Conservation (phyloP, 352 stramenopile species). For the Phytophthora ohioensis region DNA sequence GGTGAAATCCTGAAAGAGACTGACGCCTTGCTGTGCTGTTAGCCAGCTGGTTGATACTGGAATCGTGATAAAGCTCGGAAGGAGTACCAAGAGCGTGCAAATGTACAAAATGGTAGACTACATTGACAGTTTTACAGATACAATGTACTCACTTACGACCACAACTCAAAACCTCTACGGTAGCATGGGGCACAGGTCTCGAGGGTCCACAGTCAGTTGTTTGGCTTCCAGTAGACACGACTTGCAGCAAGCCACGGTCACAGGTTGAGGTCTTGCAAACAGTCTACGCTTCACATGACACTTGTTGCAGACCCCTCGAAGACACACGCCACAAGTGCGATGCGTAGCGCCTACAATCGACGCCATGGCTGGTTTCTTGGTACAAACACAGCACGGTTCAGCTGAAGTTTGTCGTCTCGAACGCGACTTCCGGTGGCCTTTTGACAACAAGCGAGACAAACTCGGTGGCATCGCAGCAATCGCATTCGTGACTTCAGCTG, state of each 20-base stretch:
- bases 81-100: not conserved
- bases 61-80: not conserved
- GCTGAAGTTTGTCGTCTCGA: constrained; percentile 25
- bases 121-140: constrained; percentile 23
- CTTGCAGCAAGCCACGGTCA: constrained; percentile 62
- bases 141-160: not conserved
- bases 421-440: constrained; percentile 25
- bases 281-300: constrained; percentile 58
- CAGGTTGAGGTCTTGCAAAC: constrained; percentile 43
- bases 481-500: constrained; percentile 11
- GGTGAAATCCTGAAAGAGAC: not conserved
- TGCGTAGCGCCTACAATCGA: constrained; percentile 31
- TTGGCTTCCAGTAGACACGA: constrained; percentile 54
- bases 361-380: constrained; percentile 38
- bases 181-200: constrained; percentile 54
- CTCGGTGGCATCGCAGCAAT: constrained; percentile 18
- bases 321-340: constrained; percentile 53
- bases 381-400: constrained; percentile 39
- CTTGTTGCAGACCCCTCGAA: constrained; percentile 49
- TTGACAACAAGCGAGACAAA: constrained; percentile 25
- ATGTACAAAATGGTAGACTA: constrained; percentile 11
- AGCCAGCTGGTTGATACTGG: too few relatives aligned
- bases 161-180: constrained; percentile 9
- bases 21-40: not conserved
- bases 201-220: constrained; percentile 46